Conservation (phyloP, 257 asterid genomes). For the Nicotiana tabacum region DNA sequence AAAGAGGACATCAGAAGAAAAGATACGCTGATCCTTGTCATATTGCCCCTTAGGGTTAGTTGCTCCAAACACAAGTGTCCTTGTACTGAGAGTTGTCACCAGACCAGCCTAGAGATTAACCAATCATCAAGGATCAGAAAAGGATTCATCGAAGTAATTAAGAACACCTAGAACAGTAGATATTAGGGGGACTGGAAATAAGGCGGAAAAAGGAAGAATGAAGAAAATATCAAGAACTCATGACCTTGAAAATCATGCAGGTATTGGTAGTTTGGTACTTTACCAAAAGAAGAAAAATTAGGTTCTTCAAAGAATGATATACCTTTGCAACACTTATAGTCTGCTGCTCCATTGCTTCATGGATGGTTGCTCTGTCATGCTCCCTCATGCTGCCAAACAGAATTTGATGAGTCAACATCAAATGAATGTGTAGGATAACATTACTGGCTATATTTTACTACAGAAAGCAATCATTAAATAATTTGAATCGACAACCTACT, state of each 20-base stretch:
- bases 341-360: slow-evolving; percentile 99
- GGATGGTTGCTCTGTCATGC: slow-evolving; percentile 96
- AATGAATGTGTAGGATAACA: neutral
- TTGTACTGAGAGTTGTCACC: slow-evolving; percentile 92
- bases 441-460: neutral
- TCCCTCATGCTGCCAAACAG: slow-evolving; percentile 77
- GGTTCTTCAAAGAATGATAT: slow-evolving; percentile 9
- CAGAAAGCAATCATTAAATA: neutral
- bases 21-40: slow-evolving; percentile 92
- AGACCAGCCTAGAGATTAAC: slow-evolving; percentile 80
- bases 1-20: slow-evolving; percentile 16
- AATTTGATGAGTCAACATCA: slow-evolving; percentile 3
- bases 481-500: neutral
- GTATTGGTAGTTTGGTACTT: neutral
- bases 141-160: neutral
- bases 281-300: neutral
- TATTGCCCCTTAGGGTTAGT: slow-evolving; percentile 98
- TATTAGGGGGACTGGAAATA: neutral
- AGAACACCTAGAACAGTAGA: neutral
- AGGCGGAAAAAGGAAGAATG: neutral
- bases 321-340: slow-evolving; percentile 99
- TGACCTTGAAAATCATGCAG: neutral
- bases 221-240: neutral
- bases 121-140: slow-evolving; percentile 1
- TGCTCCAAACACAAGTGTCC: slow-evolving; percentile 91